These are phyloP conservation scores for Quercus dentata DNA, from an alignment of 306 rosid species.

Conservation along the genomic window DNA sequence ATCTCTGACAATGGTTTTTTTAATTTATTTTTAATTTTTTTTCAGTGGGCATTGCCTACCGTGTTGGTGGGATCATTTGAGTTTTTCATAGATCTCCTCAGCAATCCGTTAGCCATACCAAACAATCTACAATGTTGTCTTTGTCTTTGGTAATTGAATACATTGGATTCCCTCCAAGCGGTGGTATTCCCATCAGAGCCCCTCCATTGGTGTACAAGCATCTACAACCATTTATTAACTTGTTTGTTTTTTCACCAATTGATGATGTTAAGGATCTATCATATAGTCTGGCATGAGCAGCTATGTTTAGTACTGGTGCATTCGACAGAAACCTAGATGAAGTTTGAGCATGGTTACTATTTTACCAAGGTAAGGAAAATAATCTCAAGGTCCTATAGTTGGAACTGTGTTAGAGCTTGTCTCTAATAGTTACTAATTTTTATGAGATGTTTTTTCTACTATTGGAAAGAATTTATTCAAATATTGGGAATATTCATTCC, in stretches of 20 bases:
- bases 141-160: constrained; percentile 73
- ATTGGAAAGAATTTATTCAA: constrained; percentile 73
- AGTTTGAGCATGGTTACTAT: constrained; percentile 77
- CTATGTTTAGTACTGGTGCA: constrained; percentile 86
- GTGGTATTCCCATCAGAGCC: constrained; percentile 53
- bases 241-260: constrained; percentile 61
- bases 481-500: constrained; percentile 52
- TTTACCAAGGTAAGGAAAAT: constrained; percentile 56
- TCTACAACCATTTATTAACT: constrained; percentile 60
- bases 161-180: constrained; percentile 55
- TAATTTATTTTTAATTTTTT: constrained; percentile 11
- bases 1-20: constrained; percentile 5
- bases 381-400: constrained; percentile 30
- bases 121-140: constrained; percentile 55
- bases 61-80: constrained; percentile 69
- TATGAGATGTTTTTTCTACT: constrained; percentile 80
- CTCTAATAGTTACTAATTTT: constrained; percentile 60
- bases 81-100: constrained; percentile 62
- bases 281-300: constrained; percentile 63
- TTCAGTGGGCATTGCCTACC: constrained; percentile 61
- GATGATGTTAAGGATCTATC: constrained; percentile 49
- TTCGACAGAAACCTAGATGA: constrained; percentile 69
- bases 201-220: constrained; percentile 80
- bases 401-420: constrained; percentile 49
- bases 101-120: constrained; percentile 51